These are phyloP conservation scores for Bipolaris sorokiniana DNA, from an alignment of 2,329 filamentous ascomycete genomes.

Conservation along the genomic window DNA sequence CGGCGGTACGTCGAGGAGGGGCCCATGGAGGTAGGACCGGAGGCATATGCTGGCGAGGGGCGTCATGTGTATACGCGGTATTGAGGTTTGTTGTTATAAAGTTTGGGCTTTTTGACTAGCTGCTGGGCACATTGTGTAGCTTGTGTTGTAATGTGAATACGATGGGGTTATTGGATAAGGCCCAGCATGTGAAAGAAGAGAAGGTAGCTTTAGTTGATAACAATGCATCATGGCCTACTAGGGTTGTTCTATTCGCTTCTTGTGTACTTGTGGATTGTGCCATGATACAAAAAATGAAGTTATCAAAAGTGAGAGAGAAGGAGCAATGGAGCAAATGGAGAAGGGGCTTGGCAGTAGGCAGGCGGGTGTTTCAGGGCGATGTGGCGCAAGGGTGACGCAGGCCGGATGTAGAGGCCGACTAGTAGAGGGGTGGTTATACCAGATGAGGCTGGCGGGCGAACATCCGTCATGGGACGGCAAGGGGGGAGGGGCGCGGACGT, in stretches of 20 bases:
- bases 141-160: not conserved
- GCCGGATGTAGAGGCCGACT: constrained; percentile 10
- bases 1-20: constrained; percentile 53
- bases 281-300: too few relatives aligned
- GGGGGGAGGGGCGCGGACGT: constrained; percentile 5
- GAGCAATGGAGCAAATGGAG: not conserved
- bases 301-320: not conserved
- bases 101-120: not conserved
- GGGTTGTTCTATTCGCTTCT: not conserved
- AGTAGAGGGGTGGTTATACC: not conserved
- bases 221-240: not conserved
- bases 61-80: constrained; percentile 48
- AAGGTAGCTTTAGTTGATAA: constrained; percentile 1
- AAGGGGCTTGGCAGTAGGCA: not conserved
- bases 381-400: constrained; percentile 1
- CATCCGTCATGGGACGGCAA: constrained; percentile 14
- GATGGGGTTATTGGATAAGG: constrained; percentile 6
- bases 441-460: constrained; percentile 7
- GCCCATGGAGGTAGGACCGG: constrained; percentile 35
- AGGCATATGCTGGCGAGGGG: constrained; percentile 37
- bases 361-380: constrained; percentile 6
- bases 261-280: not conserved
- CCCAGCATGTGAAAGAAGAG: not conserved
- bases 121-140: not conserved
- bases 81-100: constrained; percentile 16